These are phyloP conservation scores for Paradendryphiella salina DNA, from an alignment of 2,329 filamentous ascomycete species.

Conservation along the genomic window DNA sequence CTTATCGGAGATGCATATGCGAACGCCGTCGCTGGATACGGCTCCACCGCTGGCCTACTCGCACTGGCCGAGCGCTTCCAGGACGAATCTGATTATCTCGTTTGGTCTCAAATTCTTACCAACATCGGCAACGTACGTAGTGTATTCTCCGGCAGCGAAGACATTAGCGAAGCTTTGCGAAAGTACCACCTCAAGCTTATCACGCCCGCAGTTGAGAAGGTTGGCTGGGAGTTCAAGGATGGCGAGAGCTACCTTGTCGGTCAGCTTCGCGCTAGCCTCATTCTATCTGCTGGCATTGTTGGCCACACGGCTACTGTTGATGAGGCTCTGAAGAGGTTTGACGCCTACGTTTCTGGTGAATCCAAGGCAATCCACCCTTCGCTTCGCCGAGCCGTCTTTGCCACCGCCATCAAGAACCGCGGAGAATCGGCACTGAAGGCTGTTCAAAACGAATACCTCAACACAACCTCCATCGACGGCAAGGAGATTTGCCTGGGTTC, in stretches of 20 bases:
- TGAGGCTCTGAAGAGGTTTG: constrained; percentile 78
- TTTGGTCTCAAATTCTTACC: constrained; percentile 83
- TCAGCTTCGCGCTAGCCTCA: constrained; percentile 79
- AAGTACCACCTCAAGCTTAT: constrained; percentile 79
- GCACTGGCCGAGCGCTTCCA: constrained; percentile 84
- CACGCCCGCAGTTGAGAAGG: constrained; percentile 70
- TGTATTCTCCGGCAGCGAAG: constrained; percentile 78
- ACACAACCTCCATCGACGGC: constrained; percentile 83
- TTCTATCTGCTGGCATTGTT: constrained; percentile 72
- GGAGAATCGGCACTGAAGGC: constrained; percentile 69
- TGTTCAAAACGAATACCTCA: constrained; percentile 82
- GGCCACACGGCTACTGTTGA: constrained; percentile 73
- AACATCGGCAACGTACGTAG: constrained; percentile 76
- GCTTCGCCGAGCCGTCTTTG: constrained; percentile 78
- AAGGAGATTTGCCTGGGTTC: constrained; percentile 81
- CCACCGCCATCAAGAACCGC: constrained; percentile 74
- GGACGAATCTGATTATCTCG: constrained; percentile 79
- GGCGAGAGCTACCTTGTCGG: constrained; percentile 80
- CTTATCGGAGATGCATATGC: constrained; percentile 88
- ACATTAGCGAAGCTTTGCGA: constrained; percentile 72
- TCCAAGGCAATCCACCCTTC: constrained; percentile 79
- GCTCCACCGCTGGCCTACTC: constrained; percentile 78
- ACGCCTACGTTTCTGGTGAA: constrained; percentile 69
- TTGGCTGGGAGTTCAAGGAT: constrained; percentile 83
- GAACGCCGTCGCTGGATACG: constrained; percentile 83